Conservation (phyloP, 495 filamentous ascomycete genomes). For the Aspergillus wentii region DNA sequence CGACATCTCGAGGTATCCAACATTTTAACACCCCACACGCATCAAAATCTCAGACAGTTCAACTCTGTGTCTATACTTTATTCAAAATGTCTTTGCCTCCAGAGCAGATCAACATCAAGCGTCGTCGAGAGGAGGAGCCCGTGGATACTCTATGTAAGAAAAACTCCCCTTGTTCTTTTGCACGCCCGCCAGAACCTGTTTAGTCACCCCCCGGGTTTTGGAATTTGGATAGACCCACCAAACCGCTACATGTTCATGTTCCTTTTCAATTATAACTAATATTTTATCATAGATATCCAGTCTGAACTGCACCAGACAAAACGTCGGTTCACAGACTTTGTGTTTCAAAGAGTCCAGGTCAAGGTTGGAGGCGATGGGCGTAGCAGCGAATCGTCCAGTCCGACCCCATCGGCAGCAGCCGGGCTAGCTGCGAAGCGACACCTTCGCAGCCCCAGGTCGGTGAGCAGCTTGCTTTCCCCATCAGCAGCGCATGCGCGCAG, state of each 20-base stretch:
- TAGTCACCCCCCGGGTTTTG: no score
- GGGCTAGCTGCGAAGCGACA: slow-evolving; percentile 17
- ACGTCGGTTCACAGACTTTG: slow-evolving; percentile 46
- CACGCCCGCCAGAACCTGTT: slow-evolving; percentile 10
- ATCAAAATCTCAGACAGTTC: no score
- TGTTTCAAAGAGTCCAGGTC: slow-evolving; percentile 38
- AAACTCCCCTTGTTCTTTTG: slow-evolving; percentile 11
- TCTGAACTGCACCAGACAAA: slow-evolving; percentile 41
- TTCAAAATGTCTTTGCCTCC: slow-evolving; percentile 40
- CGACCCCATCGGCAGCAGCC: slow-evolving; percentile 11
- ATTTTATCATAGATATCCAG: slow-evolving; percentile 34
- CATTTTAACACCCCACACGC: no score
- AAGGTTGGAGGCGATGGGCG: slow-evolving; percentile 14
- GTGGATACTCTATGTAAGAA: slow-evolving; percentile 51
- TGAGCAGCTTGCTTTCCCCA: slow-evolving; percentile 32
- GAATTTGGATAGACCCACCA: no score
- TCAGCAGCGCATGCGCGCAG: slow-evolving; percentile 5
- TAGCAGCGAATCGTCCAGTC: slow-evolving; percentile 9
- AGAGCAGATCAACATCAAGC: slow-evolving; percentile 52
- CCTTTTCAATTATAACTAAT: no score
- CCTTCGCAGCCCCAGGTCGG: slow-evolving; percentile 35
- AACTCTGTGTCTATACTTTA: background rate
- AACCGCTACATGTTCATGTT: no score
- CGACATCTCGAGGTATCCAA: no score
- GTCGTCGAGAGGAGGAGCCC: slow-evolving; percentile 52